phyloP scores from a whole-genome alignment of 2,329 filamentous ascomycete species.

The Penicillium sp. region DNA sequence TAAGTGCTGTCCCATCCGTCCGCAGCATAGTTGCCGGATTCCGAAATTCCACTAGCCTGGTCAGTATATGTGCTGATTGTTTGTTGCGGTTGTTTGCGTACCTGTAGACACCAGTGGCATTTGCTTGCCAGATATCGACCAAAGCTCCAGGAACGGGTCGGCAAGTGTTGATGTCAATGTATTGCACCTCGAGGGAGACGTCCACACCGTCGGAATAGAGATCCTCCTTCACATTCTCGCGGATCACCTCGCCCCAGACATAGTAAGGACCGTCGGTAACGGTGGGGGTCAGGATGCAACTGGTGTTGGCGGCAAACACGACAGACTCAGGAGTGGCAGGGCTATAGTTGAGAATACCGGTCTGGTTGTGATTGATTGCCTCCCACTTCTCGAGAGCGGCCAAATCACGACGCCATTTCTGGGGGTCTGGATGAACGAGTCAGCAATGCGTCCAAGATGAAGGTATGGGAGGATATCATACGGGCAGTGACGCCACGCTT shows the following conservation, averaged over 20 bases:
- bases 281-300: slow-evolving; percentile 46
- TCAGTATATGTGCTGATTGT: slow-evolving; percentile 3
- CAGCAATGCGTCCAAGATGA: background rate
- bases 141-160: slow-evolving; percentile 38
- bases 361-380: slow-evolving; percentile 40
- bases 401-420: slow-evolving; percentile 36
- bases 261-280: slow-evolving; percentile 49
- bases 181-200: slow-evolving; percentile 46
- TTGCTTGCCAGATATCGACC: slow-evolving; percentile 51
- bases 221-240: slow-evolving; percentile 43
- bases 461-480: slow-evolving; percentile 7
- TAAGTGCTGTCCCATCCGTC: slow-evolving; percentile 43
- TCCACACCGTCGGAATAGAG: slow-evolving; percentile 42
- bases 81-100: slow-evolving; percentile 2
- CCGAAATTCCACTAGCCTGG: slow-evolving; percentile 25
- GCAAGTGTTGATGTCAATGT: slow-evolving; percentile 50
- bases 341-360: slow-evolving; percentile 27
- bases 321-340: slow-evolving; percentile 28
- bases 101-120: slow-evolving; percentile 49
- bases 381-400: slow-evolving; percentile 42
- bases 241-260: slow-evolving; percentile 45
- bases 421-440: slow-evolving; percentile 1
- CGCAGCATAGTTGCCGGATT: slow-evolving; percentile 29
- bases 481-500: slow-evolving; percentile 27
- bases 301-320: slow-evolving; percentile 45